A percentile compares a stretch with the other conserved stretches of the same genome.
phyloP scores from a whole-genome alignment of 805 yeast genomes.

The Brettanomyces naardenensis region DNA sequence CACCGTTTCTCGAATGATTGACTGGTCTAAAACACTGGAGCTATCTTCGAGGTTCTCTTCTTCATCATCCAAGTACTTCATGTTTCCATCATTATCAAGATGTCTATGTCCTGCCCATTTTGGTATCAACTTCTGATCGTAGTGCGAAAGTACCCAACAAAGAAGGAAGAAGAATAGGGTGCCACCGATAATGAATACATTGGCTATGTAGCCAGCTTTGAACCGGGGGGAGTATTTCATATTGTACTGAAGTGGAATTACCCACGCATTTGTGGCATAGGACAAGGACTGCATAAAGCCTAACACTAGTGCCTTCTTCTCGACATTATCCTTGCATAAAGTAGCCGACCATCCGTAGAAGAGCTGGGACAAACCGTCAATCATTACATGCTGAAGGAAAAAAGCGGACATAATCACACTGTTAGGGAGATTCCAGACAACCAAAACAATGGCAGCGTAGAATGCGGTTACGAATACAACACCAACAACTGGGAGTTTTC shows the following conservation, averaged over 20 bases:
- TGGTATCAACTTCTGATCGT: slow-evolving; percentile 10
- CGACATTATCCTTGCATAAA: slow-evolving; percentile 15
- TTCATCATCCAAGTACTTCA: neutral
- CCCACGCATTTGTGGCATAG: slow-evolving; percentile 14
- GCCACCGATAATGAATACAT: slow-evolving; percentile 7
- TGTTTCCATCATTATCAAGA: neutral
- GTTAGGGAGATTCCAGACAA: slow-evolving; percentile 10
- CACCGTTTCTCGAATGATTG: no score
- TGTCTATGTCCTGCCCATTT: slow-evolving; percentile 14
- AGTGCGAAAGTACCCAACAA: slow-evolving; percentile 11
- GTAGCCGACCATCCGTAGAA: slow-evolving; percentile 15
- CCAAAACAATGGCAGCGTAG: slow-evolving; percentile 9
- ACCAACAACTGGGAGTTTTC: slow-evolving; percentile 11
- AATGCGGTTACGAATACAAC: slow-evolving; percentile 5
- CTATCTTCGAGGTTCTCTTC: no score
- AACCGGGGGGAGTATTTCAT: slow-evolving; percentile 10
- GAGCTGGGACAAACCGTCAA: slow-evolving; percentile 13
- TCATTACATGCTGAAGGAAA: slow-evolving; percentile 22
- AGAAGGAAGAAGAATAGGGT: slow-evolving; percentile 9
- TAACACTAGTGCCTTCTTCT: slow-evolving; percentile 15
- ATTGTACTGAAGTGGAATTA: slow-evolving; percentile 16
- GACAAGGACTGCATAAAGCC: slow-evolving; percentile 12
- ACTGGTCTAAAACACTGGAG: no score
- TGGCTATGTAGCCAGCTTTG: slow-evolving; percentile 11
- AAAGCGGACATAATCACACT: slow-evolving; percentile 32